Evolutionary conservation across 2,329 filamentous ascomycete species (phyloP), one percentile per base, ranked within the genome.

Genomic region (Akanthomyces muscarius): DNA sequence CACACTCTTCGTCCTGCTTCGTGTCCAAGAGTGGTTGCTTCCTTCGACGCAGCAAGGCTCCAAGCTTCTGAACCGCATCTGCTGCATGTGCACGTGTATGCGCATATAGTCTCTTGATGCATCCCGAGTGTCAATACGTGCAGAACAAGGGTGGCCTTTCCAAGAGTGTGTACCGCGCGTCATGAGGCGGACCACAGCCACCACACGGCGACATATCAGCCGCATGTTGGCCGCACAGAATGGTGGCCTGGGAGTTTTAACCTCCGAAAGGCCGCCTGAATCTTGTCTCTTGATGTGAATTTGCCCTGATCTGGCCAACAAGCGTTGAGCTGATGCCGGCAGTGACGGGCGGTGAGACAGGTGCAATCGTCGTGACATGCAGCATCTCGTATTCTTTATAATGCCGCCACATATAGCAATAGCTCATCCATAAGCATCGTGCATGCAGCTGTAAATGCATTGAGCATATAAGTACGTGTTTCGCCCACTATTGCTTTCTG

Each of bases 321-420:
- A 23, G 16, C 21, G 6, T 25, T 28, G 38, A 41, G 33, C 52
- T n/a, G 18, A 10, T 4, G 33, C 8, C 14, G 25, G 10, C 28
- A 11, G 28, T 33, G 25, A 25, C 28, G 18, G n/a, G 7, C 28
- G 14, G 30, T 47, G n/a, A 48, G 30, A 38, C n/a, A 38, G 54
- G 55, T 25, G 44, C 55, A 28, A n/a, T 36, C n/a, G 55, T n/a
- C 11, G 30, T 23, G 44, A 58, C 42, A 36, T 58, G 55, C 55
- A 48, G 30, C 28, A 38, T 21, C 44, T 38, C 55, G 55, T 58
- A 58, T 47, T 4, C n/a, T 36, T 58, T 28, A 47, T 38, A 58
- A 58, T 58, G 21, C 44, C 55, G 30, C 55, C 55, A 47, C 42
- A 30, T 58, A 48, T 38, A 58, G 55, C 55, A 48, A 48, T 25